Percentiles rank a stretch among this genome's conserved stretches.
These are phyloP conservation scores for Syncephalastrum racemosum DNA, from an alignment of 371 early-diverging fungal genomes.

Conservation along the genomic window DNA sequence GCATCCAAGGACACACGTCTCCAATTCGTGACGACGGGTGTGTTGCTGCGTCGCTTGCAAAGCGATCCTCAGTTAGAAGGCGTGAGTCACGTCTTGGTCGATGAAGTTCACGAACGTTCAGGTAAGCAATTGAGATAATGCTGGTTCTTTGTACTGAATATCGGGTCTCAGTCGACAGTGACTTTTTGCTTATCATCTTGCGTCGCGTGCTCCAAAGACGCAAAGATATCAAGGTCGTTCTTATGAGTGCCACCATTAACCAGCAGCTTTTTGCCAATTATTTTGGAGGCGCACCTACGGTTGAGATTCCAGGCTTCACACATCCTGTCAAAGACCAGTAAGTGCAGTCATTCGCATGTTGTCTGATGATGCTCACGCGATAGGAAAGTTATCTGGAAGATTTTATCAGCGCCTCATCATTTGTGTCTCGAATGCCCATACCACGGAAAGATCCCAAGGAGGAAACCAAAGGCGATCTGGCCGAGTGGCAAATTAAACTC, in stretches of 20 bases:
- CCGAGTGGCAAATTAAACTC: slow-evolving; percentile 44
- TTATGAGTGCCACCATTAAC: slow-evolving; percentile 85
- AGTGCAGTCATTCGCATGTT: slow-evolving; percentile 3
- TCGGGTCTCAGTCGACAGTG: slow-evolving; percentile 52
- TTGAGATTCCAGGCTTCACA: slow-evolving; percentile 78
- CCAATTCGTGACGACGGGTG: slow-evolving; percentile 86
- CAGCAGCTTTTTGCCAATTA: slow-evolving; percentile 60
- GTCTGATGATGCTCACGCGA: neutral
- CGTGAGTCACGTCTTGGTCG: slow-evolving; percentile 74
- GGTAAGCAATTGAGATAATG: slow-evolving; percentile 17
- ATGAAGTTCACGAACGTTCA: slow-evolving; percentile 82
- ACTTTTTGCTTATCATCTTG: slow-evolving; percentile 61
- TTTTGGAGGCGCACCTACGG: slow-evolving; percentile 62
- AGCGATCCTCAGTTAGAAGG: slow-evolving; percentile 64
- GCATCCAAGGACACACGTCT: slow-evolving; percentile 63
- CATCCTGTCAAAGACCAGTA: slow-evolving; percentile 75
- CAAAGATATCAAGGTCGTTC: slow-evolving; percentile 55
- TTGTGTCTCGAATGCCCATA: slow-evolving; percentile 39
- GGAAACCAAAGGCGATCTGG: slow-evolving; percentile 25
- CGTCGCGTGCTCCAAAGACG: slow-evolving; percentile 53
- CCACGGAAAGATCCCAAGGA: slow-evolving; percentile 33
- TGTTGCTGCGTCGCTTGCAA: slow-evolving; percentile 75
- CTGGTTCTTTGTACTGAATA: neutral
- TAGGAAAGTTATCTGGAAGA: slow-evolving; percentile 55
- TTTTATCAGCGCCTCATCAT: slow-evolving; percentile 48